Evolutionary conservation across 1,139 yeast species (phyloP), one percentile per base, ranked within the genome.

Genomic region (Nakaseomyces delphensis): DNA sequence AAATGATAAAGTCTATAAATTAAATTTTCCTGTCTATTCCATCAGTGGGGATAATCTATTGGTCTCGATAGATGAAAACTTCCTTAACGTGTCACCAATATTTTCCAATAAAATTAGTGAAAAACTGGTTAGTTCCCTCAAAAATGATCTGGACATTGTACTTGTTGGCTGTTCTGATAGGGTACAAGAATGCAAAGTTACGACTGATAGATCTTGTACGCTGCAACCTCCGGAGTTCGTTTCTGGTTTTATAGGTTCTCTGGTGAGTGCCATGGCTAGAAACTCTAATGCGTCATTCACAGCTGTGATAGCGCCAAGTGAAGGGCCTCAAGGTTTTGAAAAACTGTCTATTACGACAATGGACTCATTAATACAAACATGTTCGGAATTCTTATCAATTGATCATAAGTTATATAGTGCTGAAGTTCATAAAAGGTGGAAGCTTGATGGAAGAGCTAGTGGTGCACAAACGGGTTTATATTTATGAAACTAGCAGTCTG

Each of bases 241-340:
- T 8, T 54, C 63, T 1, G 62, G 59, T 3, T 59, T 58, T 37
- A 46, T 54, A 28, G 62, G 62, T 4, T 49, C 56, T 25, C 21
- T 59, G 4, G 15, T 58, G 16, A 43, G 54, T 1, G 50, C 52
- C 32, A 24, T 58, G 16, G 39, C 49, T 9, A 28, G 29, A 10
- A 33, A 38, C 18, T 33, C 40, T 8, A 28, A 43, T 10, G 27
- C 24, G 11, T 30, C 48, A 2, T 54, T 52, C 36, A 39, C 44
- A 15, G 53, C 53, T 3, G 23, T 53, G n/a, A 40, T 58, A 8
- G 57, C 53, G 1, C 64, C 63, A 15, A 58, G 64, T 45, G 66
- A 62, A 45, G 66, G 66, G 4, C 65, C 64, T 2, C 49, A 50
- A 3, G 63, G 63, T 8, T 60, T 58, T 45, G 64, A 61, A 42